Percentiles rank a stretch among this genome's conserved stretches.
These are phyloP conservation scores for Aspergillus campestris DNA, from an alignment of 495 filamentous ascomycete genomes.

Conservation along the genomic window DNA sequence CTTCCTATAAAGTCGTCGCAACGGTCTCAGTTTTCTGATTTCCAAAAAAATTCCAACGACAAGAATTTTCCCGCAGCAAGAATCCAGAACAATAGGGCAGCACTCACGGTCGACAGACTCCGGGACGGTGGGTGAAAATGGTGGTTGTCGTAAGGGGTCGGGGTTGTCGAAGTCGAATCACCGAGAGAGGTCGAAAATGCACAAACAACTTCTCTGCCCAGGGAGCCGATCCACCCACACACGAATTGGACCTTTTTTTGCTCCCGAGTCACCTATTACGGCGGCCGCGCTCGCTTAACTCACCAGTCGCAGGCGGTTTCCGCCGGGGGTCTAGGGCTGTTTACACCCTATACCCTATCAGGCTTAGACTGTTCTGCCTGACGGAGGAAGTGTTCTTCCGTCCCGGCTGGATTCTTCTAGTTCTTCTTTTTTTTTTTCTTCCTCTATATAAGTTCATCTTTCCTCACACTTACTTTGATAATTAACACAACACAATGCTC, in stretches of 20 bases:
- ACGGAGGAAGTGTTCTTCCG: too few species aligned
- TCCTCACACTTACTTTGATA: too few species aligned
- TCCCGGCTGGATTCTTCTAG: too few species aligned
- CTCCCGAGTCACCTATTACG: too few species aligned
- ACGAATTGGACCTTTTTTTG: too few species aligned
- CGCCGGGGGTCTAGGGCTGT: too few species aligned
- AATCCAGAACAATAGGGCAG: constrained; percentile 4
- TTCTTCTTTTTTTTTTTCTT: too few species aligned
- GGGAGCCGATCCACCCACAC: constrained; percentile 7
- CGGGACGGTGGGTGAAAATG: constrained; percentile 30
- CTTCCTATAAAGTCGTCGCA: constrained; percentile 13
- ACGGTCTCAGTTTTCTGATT: constrained; percentile 13
- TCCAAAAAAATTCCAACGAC: constrained; percentile 6
- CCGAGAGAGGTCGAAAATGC: constrained; percentile 14
- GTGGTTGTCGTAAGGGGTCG: constrained; percentile 37
- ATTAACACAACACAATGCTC: too few species aligned
- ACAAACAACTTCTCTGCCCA: constrained; percentile 23
- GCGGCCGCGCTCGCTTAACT: constrained; percentile 17
- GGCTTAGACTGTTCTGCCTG: too few species aligned
- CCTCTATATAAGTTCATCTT: not conserved
- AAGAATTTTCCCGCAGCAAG: not conserved
- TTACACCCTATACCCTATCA: too few species aligned
- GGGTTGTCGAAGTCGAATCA: constrained; percentile 27
- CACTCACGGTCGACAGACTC: constrained; percentile 44
- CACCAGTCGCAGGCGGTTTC: too few species aligned